A percentile compares a stretch with the other conserved stretches of the same genome.
Evolutionary conservation across 1,284 basidiomycete genomes (phyloP).

Genomic region (Pseudozyma hubeiensis): DNA sequence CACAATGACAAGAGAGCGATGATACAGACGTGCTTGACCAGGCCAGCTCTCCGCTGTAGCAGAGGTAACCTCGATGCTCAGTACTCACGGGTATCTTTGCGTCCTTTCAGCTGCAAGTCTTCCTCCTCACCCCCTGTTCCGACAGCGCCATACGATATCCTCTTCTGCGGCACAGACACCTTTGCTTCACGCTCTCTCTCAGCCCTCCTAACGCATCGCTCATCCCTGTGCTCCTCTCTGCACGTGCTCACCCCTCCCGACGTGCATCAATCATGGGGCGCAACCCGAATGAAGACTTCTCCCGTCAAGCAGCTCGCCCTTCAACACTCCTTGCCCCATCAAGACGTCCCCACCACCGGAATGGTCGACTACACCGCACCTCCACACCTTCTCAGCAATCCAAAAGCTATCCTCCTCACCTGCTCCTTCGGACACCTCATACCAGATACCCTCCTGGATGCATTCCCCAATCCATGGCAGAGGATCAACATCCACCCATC

Average conservation of each 20-base stretch:
- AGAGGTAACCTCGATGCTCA: background rate
- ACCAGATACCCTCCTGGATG: conserved; percentile 75
- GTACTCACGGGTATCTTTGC: background rate
- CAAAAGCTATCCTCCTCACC: conserved; percentile 76
- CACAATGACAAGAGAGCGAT: too few relatives aligned
- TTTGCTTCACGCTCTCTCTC: conserved; percentile 49
- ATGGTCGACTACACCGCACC: conserved; percentile 32
- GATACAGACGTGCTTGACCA: too few relatives aligned
- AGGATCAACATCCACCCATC: conserved; percentile 94
- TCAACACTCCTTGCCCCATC: conserved; percentile 22
- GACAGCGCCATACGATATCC: conserved; percentile 57
- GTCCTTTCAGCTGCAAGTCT: background rate
- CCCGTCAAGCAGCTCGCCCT: conserved; percentile 57
- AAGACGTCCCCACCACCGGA: conserved; percentile 37
- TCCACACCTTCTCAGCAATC: conserved; percentile 13
- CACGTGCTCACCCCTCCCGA: conserved; percentile 76
- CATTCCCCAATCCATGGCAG: conserved; percentile 74
- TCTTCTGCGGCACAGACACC: conserved; percentile 65
- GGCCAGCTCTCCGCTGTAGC: background rate
- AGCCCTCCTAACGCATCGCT: conserved; percentile 20
- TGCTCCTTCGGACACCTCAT: conserved; percentile 94
- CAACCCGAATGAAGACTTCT: conserved; percentile 53
- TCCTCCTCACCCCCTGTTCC: background rate
- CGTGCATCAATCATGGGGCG: conserved; percentile 55
- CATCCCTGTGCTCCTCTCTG: conserved; percentile 59